A percentile compares a stretch with the other conserved stretches of the same genome.
phyloP scores from a whole-genome alignment of 2,329 filamentous ascomycete genomes.

The Cordyceps cicadae region DNA sequence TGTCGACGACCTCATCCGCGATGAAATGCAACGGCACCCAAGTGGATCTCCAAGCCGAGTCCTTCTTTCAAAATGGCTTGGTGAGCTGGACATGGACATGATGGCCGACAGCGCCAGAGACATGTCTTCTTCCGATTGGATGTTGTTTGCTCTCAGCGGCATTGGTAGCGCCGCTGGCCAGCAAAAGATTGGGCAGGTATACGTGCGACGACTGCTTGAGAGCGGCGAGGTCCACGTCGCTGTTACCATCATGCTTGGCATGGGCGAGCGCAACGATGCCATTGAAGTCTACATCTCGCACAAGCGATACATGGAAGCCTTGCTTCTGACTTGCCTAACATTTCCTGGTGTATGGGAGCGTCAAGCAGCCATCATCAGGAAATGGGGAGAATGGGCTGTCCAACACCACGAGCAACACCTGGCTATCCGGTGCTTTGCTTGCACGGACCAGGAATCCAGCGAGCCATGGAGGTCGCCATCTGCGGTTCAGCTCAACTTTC shows the following conservation, averaged over 20 bases:
- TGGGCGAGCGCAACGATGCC: conserved; percentile 88
- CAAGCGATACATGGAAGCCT: conserved; percentile 83
- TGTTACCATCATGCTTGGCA: conserved; percentile 82
- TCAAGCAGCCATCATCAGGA: conserved; percentile 76
- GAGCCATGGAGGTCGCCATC: conserved; percentile 85
- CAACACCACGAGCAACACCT: conserved; percentile 81
- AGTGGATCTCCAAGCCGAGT: conserved; percentile 69
- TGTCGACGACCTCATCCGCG: conserved; percentile 69
- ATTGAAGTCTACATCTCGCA: conserved; percentile 95
- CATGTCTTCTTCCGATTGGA: conserved; percentile 95
- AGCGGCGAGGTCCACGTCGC: conserved; percentile 87
- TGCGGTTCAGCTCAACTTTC: conserved; percentile 53
- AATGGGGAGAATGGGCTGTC: conserved; percentile 91
- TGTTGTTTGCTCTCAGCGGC: conserved; percentile 83
- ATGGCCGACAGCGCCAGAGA: conserved; percentile 73
- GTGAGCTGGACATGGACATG: conserved; percentile 72
- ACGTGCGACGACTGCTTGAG: conserved; percentile 82
- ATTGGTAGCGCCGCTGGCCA: conserved; percentile 70
- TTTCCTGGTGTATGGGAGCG: conserved; percentile 85
- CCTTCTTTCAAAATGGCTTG: conserved; percentile 85
- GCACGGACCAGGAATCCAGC: conserved; percentile 74
- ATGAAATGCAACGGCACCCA: conserved; percentile 72
- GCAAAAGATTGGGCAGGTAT: conserved; percentile 83
- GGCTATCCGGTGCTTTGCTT: conserved; percentile 88
- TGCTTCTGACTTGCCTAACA: conserved; percentile 76